Evolutionary conservation across 1,284 basidiomycete genomes (phyloP).

Genomic region (Sporisorium iseilematis-ciliati): DNA sequence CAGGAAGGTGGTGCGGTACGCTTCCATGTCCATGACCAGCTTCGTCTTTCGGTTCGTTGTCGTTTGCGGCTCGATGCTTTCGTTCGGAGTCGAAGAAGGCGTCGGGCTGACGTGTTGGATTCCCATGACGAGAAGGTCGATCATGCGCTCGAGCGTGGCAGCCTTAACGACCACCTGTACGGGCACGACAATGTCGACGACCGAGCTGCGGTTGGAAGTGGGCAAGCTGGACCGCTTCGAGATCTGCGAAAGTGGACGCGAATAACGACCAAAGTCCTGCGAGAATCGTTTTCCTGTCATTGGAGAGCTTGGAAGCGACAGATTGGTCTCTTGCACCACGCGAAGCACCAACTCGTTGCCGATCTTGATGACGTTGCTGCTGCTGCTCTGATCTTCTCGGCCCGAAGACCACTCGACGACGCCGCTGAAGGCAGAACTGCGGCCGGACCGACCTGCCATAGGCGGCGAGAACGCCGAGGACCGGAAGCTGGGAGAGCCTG

Average conservation of each 20-base stretch:
- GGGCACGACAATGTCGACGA: constrained; percentile 52
- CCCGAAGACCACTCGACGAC: constrained; percentile 55
- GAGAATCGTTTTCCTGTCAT: constrained; percentile 63
- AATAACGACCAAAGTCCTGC: constrained; percentile 52
- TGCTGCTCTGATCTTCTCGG: constrained; percentile 29
- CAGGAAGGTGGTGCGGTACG: constrained; percentile 60
- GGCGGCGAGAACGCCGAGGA: constrained; percentile 44
- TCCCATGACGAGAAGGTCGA: constrained; percentile 67
- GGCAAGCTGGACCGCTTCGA: constrained; percentile 65
- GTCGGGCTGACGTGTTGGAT: constrained; percentile 57
- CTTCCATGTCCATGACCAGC: constrained; percentile 58
- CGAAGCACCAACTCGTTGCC: constrained; percentile 58
- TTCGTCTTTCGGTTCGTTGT: constrained; percentile 36
- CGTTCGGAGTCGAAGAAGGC: constrained; percentile 11
- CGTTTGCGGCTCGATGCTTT: constrained; percentile 26
- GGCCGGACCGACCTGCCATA: constrained; percentile 12
- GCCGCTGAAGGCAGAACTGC: constrained; percentile 37
- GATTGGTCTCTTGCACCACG: constrained; percentile 39
- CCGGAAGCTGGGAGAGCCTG: constrained; percentile 48
- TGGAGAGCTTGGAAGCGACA: constrained; percentile 52
- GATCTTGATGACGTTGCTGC: constrained; percentile 30
- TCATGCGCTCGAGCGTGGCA: constrained; percentile 61
- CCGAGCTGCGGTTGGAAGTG: constrained; percentile 62
- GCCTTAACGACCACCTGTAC: constrained; percentile 58
- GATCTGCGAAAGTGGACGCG: constrained; percentile 60